Base-by-base conservation (phyloP, 2,329 filamentous ascomycete genomes). In the Botrytis fragariae region DNA sequence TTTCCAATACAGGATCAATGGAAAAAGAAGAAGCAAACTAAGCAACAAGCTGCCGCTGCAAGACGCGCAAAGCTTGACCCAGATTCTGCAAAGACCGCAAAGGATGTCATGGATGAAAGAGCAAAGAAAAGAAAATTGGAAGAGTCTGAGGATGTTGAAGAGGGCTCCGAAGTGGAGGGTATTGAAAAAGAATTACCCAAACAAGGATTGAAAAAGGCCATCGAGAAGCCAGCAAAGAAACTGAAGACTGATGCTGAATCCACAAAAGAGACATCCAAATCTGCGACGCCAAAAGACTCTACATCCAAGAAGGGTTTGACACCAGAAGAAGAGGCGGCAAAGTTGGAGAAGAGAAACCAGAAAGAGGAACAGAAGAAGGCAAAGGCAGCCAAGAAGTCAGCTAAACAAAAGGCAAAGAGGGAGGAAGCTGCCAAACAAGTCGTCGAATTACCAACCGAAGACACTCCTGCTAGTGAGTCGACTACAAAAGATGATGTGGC, bases 11-110 rank as follows among this genome's bases (percentile, higher is more conserved):
- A 97, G 94, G 92, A 96, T 79, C 94, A 98, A 91, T 97, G 94
- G 94, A 90, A 91, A 82, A 92, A 92, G 81, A 97, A 96, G 84
- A 98, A 98, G 86, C 95, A 98, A 84, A 95, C 94, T 69, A 97
- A 97, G 82, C 92, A 94, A 82, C 89, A 97, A 83, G 93, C 93
- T 74, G 89, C 90, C 75, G 91, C 92, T 77, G 93, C 94, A 72
- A 94, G 94, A 84, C 89, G 91, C 81, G 93, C 92, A 74, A 98
- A 98, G 84, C 88, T 98, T 59, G 93, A 98, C 79, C 95, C 96
- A 39, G 93, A 95, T 77, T 94, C 94, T 80, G 91, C 92, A 77
- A 96, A 97, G 85, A 96, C 90, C 77, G 95, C 94, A 75, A 95
- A 97, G 82, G 95, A 98, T 82, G 90, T 98, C 75, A 92, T 97